Evolutionary conservation across 2,329 filamentous ascomycete genomes (phyloP), one percentile per base, ranked within the genome.

Genomic region (Coniochaeta sp.): DNA sequence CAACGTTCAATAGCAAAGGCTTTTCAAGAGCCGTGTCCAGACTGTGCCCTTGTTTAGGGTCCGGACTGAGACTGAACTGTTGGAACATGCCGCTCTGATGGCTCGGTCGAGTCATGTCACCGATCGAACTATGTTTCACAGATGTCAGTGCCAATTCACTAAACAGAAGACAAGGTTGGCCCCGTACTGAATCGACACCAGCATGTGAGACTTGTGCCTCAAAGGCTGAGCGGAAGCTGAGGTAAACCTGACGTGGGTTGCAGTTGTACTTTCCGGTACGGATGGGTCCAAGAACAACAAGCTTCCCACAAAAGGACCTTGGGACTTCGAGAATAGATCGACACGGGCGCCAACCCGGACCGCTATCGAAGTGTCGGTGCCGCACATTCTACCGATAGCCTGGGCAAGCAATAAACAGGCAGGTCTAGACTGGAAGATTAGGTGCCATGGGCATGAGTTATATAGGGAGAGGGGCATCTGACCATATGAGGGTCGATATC

Each of bases 261-360:
- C 67, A 24, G 56, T 58, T 1, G 60, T 34, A 61, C 64, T 66
- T 56, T 43, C 47, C 1, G 67, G 64, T 6, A 58, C 50, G 11
- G 61, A 58, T 0, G 66, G 66, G 58, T 68, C 63, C 47, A 65
- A 61, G 60, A 68, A 68, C 40, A 68, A 50, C 14, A 68, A 63
- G 57, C 67, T 67, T 22, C 67, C 65, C 3, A 66, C 55, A 24
- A 33, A 31, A 11, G 14, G 12, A 31, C 56, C 50, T 33, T 47
- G 34, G 31, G 43, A 50, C 19, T 40, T 54, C 2, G 64, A 64
- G 62, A 62, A 63, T 61, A 69, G 64, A 59, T 69, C 66, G 31
- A 68, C 66, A 19, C 66, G 64, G 58, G 67, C 67, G 31, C 66
- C 67, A 31, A 68, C 50, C 19, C 67, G 64, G 17, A 66, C 65